Base-by-base conservation (phyloP, 768 basidiomycete genomes). In the Phallus indusiatus region DNA sequence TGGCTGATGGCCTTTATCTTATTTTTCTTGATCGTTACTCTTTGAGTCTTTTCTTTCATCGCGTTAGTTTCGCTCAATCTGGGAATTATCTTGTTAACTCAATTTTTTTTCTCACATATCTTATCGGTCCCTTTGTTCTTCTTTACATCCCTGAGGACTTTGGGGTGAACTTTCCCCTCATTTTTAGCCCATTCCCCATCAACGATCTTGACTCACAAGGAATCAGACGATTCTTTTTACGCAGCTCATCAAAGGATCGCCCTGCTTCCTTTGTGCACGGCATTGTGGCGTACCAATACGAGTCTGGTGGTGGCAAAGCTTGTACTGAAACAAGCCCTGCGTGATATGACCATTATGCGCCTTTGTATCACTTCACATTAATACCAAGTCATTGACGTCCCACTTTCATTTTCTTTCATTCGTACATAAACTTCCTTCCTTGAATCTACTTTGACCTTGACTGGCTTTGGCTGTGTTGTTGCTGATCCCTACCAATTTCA, bases 401-500 rank as follows among this genome's bases (percentile, higher is more conserved):
- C 11, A 17, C 20, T 51, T n/a, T 16, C 50, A 14, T 51, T 22
- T 51, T 12, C 4, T 8, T 34, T 51, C 50, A 12, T 34, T 14
- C 12, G 12, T n/a, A 42, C 7, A 28, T 28, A 3, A 7, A 28
- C 7, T 28, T 28, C 28, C 28, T 28, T 28, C 7, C 28, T 28
- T 28, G 28, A 7, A 7, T 7, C 42, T n/a, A 42, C 42, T 3
- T 42, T 42, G 2, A 42, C 42, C 2, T 42, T 42, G 2, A 42
- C n/a, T 42, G 42, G 42, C 42, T 10, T 14, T 10, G 42, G 42
- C n/a, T n/a, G 12, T 42, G 42, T 14, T 10, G 56, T 56, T 59
- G 6, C 28, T 14, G 34, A 42, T 33, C 47, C 42, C 53, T 50
- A 49, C 49, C 37, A 47, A 14, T 50, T 42, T 36, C 64, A 90